These are phyloP conservation scores for Pterulicium gracile DNA, from an alignment of 1,284 basidiomycete species.

Conservation along the genomic window DNA sequence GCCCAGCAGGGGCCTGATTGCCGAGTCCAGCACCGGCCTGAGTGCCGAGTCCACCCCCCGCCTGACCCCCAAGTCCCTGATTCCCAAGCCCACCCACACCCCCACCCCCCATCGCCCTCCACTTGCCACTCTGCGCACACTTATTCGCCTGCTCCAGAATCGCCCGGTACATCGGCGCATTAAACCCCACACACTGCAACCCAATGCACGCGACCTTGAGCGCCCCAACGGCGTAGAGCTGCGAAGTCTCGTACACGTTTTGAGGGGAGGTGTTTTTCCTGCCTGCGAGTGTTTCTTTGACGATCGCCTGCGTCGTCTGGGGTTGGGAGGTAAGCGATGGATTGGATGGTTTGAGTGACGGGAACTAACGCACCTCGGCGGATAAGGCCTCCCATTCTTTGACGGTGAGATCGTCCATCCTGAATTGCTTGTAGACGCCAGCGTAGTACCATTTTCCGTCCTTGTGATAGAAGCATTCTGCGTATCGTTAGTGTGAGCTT, in stretches of 20 bases:
- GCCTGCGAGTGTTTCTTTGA: conserved; percentile 57
- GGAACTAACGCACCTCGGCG: conserved; percentile 34
- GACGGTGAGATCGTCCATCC: conserved; percentile 47
- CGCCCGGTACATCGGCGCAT: conserved; percentile 44
- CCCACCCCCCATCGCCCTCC: conserved; percentile 6
- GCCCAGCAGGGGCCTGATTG: too few species aligned
- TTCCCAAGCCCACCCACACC: conserved; percentile 1
- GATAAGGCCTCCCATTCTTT: conserved; percentile 61
- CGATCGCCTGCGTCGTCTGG: conserved; percentile 50
- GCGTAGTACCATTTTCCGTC: conserved; percentile 74
- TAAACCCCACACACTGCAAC: conserved; percentile 67
- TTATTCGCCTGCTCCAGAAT: conserved; percentile 53
- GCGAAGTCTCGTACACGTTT: conserved; percentile 58
- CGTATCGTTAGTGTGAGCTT: conserved; percentile 2
- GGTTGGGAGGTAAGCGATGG: conserved; percentile 6
- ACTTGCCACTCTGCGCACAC: conserved; percentile 21
- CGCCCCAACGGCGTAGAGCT: conserved; percentile 61
- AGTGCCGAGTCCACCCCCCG: too few species aligned
- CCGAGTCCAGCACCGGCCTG: too few species aligned
- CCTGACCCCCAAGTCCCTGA: too few species aligned
- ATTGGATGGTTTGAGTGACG: background rate
- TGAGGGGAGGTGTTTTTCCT: conserved; percentile 69
- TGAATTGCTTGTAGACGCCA: conserved; percentile 57
- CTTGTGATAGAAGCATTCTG: conserved; percentile 70
- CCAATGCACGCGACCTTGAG: conserved; percentile 61